These are phyloP conservation scores for Calonectria henricotiae DNA, from an alignment of 2,329 filamentous ascomycete genomes.

Conservation along the genomic window DNA sequence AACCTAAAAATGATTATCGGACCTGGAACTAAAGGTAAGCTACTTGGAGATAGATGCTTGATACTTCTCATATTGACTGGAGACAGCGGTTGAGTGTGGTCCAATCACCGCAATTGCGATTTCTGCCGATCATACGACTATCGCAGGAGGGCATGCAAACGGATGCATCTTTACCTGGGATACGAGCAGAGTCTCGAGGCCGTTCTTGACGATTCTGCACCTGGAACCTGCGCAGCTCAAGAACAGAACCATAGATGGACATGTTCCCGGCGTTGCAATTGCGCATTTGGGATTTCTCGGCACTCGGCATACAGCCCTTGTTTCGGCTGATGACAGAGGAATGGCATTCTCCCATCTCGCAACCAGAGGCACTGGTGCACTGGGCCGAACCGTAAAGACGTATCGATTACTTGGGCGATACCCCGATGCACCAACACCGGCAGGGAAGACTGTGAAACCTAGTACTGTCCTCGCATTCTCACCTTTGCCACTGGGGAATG, in stretches of 20 bases:
- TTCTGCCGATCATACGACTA: slow-evolving; percentile 92
- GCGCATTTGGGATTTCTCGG: slow-evolving; percentile 96
- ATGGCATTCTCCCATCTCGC: slow-evolving; percentile 99
- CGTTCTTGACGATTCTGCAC: slow-evolving; percentile 90
- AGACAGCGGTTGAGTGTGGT: slow-evolving; percentile 88
- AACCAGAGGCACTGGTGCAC: slow-evolving; percentile 88
- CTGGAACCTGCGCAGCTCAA: slow-evolving; percentile 78
- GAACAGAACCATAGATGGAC: slow-evolving; percentile 83
- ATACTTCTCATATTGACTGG: slow-evolving; percentile 52
- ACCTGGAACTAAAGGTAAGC: slow-evolving; percentile 87
- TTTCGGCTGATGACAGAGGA: slow-evolving; percentile 93
- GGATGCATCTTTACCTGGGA: slow-evolving; percentile 99
- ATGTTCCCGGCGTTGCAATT: slow-evolving; percentile 83
- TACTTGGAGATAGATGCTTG: not conserved
- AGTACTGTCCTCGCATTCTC: slow-evolving; percentile 96
- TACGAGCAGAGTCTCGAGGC: slow-evolving; percentile 83
- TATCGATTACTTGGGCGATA: slow-evolving; percentile 94
- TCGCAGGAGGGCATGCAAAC: slow-evolving; percentile 90
- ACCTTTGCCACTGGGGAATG: slow-evolving; percentile 92
- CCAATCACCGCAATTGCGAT: slow-evolving; percentile 89
- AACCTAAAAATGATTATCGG: slow-evolving; percentile 95
- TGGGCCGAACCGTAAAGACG: slow-evolving; percentile 90
- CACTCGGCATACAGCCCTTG: slow-evolving; percentile 92
- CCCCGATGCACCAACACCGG: slow-evolving; percentile 77
- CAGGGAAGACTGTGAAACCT: slow-evolving; percentile 83